phyloP scores from a whole-genome alignment of 192 early-diverging fungal species.

The Neocallimastix lanati region DNA sequence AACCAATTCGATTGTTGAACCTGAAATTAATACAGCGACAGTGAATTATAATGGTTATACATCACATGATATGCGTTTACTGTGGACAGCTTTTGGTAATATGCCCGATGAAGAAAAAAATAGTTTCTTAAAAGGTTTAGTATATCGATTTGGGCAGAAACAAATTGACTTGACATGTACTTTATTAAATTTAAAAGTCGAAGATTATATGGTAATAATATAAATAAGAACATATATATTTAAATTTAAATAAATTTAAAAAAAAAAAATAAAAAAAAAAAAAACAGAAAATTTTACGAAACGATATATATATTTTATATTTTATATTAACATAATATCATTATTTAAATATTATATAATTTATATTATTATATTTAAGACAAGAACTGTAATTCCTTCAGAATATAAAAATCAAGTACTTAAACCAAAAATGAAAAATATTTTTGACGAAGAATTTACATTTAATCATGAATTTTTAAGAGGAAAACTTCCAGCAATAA shows the following conservation, averaged over 20 bases:
- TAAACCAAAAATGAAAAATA: neutral
- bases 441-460: neutral
- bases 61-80: neutral
- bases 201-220: neutral
- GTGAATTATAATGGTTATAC: neutral
- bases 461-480: neutral
- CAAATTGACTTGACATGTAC: neutral
- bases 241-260: no score
- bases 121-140: neutral
- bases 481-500: neutral
- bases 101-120: neutral
- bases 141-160: neutral
- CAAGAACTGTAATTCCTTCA: neutral
- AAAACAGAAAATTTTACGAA: no score
- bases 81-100: neutral
- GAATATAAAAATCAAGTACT: neutral
- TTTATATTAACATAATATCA: no score
- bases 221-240: neutral
- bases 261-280: no score
- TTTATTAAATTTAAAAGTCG: neutral
- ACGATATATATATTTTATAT: no score
- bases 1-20: neutral
- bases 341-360: no score
- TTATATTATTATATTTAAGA: neutral
- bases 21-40: neutral